A percentile compares a stretch with the other conserved stretches of the same genome.
Conservation (phyloP, 1,284 basidiomycete genomes). For the Marasmius tenuissimus region DNA sequence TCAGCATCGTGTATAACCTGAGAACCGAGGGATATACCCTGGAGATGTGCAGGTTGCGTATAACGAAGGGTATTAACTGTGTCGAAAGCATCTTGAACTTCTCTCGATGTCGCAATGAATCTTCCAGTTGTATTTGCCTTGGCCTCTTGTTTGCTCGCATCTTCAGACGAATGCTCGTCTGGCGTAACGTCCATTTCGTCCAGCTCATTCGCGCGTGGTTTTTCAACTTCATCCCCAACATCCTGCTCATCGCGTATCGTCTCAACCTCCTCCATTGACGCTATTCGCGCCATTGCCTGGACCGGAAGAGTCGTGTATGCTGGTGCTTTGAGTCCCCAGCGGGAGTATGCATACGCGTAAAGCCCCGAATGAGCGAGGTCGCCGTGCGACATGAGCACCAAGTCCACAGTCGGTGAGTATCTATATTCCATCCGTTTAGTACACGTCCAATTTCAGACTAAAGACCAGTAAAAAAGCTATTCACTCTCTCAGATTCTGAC, state of each 20-base stretch:
- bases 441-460: slow-evolving; percentile 9
- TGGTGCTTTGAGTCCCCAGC: slow-evolving; percentile 87
- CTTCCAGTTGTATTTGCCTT: slow-evolving; percentile 36
- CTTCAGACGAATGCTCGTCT: slow-evolving; percentile 17
- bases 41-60: slow-evolving; percentile 93
- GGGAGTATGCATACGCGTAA: slow-evolving; percentile 87
- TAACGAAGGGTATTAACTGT: slow-evolving; percentile 91
- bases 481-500: slow-evolving; percentile 64
- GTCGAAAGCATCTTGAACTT: slow-evolving; percentile 96
- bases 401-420: slow-evolving; percentile 73
- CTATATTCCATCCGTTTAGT: slow-evolving; percentile 36
- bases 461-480: slow-evolving; percentile 22
- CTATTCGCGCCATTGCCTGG: slow-evolving; percentile 93
- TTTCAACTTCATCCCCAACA: slow-evolving; percentile 42
- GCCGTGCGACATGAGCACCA: slow-evolving; percentile 92
- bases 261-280: slow-evolving; percentile 82
- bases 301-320: slow-evolving; percentile 97
- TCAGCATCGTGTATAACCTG: neutral
- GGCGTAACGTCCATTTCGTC: slow-evolving; percentile 22
- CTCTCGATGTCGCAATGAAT: slow-evolving; percentile 75
- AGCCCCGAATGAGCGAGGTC: slow-evolving; percentile 88
- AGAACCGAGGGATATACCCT: slow-evolving; percentile 55
- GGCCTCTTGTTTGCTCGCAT: slow-evolving; percentile 17
- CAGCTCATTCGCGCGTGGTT: slow-evolving; percentile 20
- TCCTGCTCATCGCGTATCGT: slow-evolving; percentile 77